These are phyloP conservation scores for Ustilago esculenta DNA, from an alignment of 1,284 basidiomycete genomes.

Conservation along the genomic window DNA sequence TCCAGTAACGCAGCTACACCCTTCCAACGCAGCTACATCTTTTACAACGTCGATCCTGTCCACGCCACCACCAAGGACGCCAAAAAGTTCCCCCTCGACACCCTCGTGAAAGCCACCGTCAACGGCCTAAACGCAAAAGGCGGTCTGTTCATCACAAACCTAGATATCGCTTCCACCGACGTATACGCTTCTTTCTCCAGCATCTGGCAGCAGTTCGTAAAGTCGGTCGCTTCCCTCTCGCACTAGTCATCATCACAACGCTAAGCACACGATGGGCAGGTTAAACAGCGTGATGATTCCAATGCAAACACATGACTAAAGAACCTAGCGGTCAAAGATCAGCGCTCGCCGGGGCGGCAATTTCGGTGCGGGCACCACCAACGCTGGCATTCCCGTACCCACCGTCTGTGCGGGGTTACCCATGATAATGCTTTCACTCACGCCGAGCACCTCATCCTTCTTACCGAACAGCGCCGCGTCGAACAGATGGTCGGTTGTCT, in stretches of 20 bases:
- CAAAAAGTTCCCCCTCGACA: neutral
- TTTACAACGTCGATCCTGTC: constrained; percentile 16
- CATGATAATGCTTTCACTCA: constrained; percentile 99
- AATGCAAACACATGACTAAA: neutral
- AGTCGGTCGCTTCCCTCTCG: constrained; percentile 6
- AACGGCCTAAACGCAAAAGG: constrained; percentile 6
- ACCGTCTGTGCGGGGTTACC: constrained; percentile 95
- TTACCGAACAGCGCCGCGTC: constrained; percentile 97
- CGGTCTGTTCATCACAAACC: constrained; percentile 18
- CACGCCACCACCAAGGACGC: constrained; percentile 15
- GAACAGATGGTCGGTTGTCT: constrained; percentile 98
- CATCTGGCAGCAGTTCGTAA: constrained; percentile 20
- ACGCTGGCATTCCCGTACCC: constrained; percentile 78
- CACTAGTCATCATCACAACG: neutral
- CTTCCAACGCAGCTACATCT: constrained; percentile 20
- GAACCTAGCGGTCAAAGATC: constrained; percentile 50
- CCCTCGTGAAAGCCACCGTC: constrained; percentile 6
- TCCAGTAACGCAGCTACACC: neutral
- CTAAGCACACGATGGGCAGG: no score
- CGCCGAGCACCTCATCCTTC: constrained; percentile 92
- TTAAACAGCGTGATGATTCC: neutral
- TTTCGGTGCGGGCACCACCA: constrained; percentile 47
- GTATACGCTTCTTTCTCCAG: constrained; percentile 20
- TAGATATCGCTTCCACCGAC: constrained; percentile 10
- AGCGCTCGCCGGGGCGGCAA: constrained; percentile 51